Percentiles rank a stretch among this genome's conserved stretches.
Evolutionary conservation across 768 basidiomycete species (phyloP).

Genomic region (Termitomyces sp.): DNA sequence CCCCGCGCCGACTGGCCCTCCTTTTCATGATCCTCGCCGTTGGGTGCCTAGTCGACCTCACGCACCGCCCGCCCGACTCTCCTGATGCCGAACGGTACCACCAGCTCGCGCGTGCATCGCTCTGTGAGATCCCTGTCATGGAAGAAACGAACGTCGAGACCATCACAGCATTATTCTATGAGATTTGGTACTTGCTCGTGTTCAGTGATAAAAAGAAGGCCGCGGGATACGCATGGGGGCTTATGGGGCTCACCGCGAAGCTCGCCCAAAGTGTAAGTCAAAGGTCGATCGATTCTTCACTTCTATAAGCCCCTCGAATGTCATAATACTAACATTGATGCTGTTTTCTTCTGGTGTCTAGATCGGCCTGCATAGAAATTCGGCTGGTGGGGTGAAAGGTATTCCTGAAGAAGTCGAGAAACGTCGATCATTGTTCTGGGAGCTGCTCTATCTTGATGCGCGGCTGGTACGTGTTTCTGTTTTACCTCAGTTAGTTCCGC

Average conservation of each 20-base stretch:
- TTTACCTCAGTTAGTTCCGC: slow-evolving; percentile 3
- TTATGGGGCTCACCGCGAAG: slow-evolving; percentile 58
- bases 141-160: slow-evolving; percentile 68
- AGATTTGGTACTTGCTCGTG: slow-evolving; percentile 64
- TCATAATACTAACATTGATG: neutral
- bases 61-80: slow-evolving; percentile 39
- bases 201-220: slow-evolving; percentile 71
- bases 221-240: slow-evolving; percentile 52
- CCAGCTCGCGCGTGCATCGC: slow-evolving; percentile 52
- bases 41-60: slow-evolving; percentile 62
- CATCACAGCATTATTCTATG: slow-evolving; percentile 56
- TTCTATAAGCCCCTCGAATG: slow-evolving; percentile 3
- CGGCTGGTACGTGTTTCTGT: slow-evolving; percentile 42
- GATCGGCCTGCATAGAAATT: slow-evolving; percentile 37
- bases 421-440: slow-evolving; percentile 68
- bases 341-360: neutral
- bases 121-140: slow-evolving; percentile 64
- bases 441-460: slow-evolving; percentile 62
- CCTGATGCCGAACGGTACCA: slow-evolving; percentile 61
- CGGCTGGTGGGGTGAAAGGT: slow-evolving; percentile 54
- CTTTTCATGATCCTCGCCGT: slow-evolving; percentile 71
- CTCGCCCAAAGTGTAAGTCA: slow-evolving; percentile 63
- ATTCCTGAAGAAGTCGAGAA: slow-evolving; percentile 71
- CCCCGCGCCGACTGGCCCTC: slow-evolving; percentile 60
- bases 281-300: slow-evolving; percentile 29